Base-by-base conservation (phyloP, 2,329 filamentous ascomycete genomes). In the Aureobasidium sp. region DNA sequence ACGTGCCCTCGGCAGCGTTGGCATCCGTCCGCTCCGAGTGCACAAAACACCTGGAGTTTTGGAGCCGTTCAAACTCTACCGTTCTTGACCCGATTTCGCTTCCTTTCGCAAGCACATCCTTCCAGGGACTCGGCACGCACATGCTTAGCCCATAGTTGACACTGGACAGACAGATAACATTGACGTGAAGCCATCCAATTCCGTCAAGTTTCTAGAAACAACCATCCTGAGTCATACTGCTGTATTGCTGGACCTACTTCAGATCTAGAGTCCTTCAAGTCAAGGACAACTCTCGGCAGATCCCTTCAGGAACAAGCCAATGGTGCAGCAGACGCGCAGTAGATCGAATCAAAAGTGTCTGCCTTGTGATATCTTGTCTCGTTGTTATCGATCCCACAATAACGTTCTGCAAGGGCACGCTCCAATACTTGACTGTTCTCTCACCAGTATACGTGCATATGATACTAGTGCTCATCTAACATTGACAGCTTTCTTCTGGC, bases 101-200 rank as follows among this genome's bases (percentile, higher is more conserved):
- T n/a, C 27, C n/a, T 43, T 57, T 57, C 53, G 53, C 53, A 57
- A 57, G 39, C 39, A 39, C 53, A 34, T 57, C 39, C 53, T 26
- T 26, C 27, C 39, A 29, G 12, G 39, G 15, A 43, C 7, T 44
- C 12, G 34, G 34, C 53, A 57, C 53, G 53, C 24, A 20, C 17
- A 26, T 34, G 52, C 29, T 36, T 57, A 29, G 39, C 4, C 29
- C 24, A 7, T 8, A 20, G 3, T 46, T 56, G 26, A 44, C 52
- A 43, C 27, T 9, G 20, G 12, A 36, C 36, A 10, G 9, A 34
- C 32, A 34, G 20, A 13, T 32, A 3, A 26, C 12, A 52, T 20
- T 20, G 20, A 20, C 20, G 48, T 52, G 32, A 52, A 34, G 48
- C 32, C 32, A 26, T 36, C 32, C 15, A 20, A 20, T 20, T n/a